These are phyloP conservation scores for Phialophora expanda DNA, from an alignment of 2,329 filamentous ascomycete genomes.

Conservation along the genomic window DNA sequence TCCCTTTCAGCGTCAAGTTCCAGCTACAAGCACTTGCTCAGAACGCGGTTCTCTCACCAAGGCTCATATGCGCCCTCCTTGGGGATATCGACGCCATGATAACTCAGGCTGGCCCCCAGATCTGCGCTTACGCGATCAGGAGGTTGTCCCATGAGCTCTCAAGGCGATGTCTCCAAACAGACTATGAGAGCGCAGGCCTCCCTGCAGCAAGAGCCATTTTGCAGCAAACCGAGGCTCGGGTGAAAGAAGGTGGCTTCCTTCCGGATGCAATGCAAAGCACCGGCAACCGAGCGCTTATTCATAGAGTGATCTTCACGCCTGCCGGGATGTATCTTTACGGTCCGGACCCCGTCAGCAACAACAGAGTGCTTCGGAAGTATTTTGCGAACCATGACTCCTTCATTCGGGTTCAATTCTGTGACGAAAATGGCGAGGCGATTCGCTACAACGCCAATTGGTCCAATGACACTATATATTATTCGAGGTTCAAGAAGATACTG, in stretches of 20 bases:
- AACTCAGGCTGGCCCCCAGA: slow-evolving; percentile 41
- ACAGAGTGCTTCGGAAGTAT: slow-evolving; percentile 73
- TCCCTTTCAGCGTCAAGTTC: slow-evolving; percentile 63
- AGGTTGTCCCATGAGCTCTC: slow-evolving; percentile 59
- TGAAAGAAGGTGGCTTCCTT: slow-evolving; percentile 40
- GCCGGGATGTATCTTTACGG: slow-evolving; percentile 58
- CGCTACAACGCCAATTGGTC: slow-evolving; percentile 60
- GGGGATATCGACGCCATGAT: slow-evolving; percentile 48
- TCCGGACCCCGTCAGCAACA: slow-evolving; percentile 66
- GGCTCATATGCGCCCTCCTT: slow-evolving; percentile 56
- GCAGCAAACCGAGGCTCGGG: slow-evolving; percentile 49
- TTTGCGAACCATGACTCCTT: slow-evolving; percentile 66
- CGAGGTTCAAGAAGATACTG: slow-evolving; percentile 67
- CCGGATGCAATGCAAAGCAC: slow-evolving; percentile 35
- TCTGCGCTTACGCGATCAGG: slow-evolving; percentile 62
- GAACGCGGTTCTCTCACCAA: slow-evolving; percentile 67
- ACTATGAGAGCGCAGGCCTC: slow-evolving; percentile 55
- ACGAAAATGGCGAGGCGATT: slow-evolving; percentile 72
- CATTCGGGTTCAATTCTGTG: slow-evolving; percentile 72
- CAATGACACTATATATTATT: slow-evolving; percentile 58
- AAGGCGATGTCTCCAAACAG: slow-evolving; percentile 49
- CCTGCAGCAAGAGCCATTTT: slow-evolving; percentile 51
- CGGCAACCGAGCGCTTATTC: slow-evolving; percentile 51
- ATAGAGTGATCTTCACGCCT: slow-evolving; percentile 65
- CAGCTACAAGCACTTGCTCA: slow-evolving; percentile 68